Percentiles rank a stretch among this genome's conserved stretches.
Conservation (phyloP, 2,329 filamentous ascomycete species). For the Alternaria consortialis region DNA sequence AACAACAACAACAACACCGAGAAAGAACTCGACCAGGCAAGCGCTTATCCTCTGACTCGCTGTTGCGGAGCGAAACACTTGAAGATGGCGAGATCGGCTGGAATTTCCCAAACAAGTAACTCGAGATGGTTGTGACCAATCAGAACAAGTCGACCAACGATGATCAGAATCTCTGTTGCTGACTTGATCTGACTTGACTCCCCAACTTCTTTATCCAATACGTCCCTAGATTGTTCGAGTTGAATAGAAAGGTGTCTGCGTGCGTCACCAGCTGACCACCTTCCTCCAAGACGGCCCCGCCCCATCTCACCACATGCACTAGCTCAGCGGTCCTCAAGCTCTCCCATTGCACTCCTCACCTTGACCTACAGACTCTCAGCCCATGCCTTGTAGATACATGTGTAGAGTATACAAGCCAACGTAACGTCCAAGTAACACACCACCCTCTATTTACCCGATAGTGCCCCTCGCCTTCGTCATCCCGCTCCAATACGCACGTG, state of each 20-base stretch:
- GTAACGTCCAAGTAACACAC: not conserved
- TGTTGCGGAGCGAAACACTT: not conserved
- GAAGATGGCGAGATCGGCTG: not conserved
- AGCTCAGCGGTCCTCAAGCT: not conserved
- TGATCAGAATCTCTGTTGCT: not conserved
- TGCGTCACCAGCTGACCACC: conserved; percentile 2
- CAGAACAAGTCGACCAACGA: not conserved
- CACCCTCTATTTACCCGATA: not conserved
- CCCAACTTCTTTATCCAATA: not conserved
- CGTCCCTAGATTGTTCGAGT: not conserved
- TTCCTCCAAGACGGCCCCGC: not conserved
- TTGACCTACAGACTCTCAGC: not conserved
- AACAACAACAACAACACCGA: not conserved
- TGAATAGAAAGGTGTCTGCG: not conserved
- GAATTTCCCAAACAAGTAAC: conserved; percentile 15
- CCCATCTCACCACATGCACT: conserved; percentile 2
- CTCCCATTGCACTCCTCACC: not conserved
- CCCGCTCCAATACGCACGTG: conserved; percentile 27
- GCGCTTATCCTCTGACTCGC: not conserved
- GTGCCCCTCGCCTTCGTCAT: conserved; percentile 18
- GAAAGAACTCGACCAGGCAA: not conserved
- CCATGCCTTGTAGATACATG: not conserved
- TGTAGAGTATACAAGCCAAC: not conserved
- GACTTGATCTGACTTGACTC: not conserved
- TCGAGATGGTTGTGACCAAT: conserved; percentile 10